A percentile compares a stretch with the other conserved stretches of the same genome.
phyloP scores from a whole-genome alignment of 768 basidiomycete genomes.

The Ephemerocybe angulata region DNA sequence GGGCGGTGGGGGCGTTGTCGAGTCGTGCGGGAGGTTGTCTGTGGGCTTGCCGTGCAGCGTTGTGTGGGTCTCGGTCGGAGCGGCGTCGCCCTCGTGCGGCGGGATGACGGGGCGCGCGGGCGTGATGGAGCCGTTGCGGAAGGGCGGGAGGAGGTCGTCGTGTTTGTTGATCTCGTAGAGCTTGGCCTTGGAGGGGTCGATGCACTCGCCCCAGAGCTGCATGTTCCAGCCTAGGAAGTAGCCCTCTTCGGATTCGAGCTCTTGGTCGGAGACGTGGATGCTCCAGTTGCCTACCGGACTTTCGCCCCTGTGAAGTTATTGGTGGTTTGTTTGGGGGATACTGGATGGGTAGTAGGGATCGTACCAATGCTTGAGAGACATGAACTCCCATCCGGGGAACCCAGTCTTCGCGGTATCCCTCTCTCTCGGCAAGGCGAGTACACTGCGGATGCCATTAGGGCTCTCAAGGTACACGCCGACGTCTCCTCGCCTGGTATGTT shows the following conservation, averaged over 20 bases:
- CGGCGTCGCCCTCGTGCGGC: conserved; percentile 30
- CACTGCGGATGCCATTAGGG: conserved; percentile 79
- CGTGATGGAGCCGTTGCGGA: conserved; percentile 33
- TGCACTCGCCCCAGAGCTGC: conserved; percentile 83
- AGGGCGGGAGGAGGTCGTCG: conserved; percentile 46
- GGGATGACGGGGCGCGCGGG: conserved; percentile 29
- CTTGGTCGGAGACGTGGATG: conserved; percentile 77
- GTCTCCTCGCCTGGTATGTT: conserved; percentile 81
- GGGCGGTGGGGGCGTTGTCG: conserved; percentile 45
- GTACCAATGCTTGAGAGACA: conserved; percentile 96
- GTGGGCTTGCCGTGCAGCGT: conserved; percentile 75
- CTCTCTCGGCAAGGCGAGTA: conserved; percentile 68
- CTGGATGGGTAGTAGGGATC: conserved; percentile 18
- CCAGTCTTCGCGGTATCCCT: conserved; percentile 66
- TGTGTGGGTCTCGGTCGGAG: conserved; percentile 71
- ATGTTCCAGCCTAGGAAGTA: conserved; percentile 88
- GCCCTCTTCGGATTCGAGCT: conserved; percentile 47
- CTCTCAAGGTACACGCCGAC: conserved; percentile 86
- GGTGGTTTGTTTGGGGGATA: conserved; percentile 2
- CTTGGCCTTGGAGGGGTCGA: conserved; percentile 64
- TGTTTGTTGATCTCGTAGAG: conserved; percentile 55
- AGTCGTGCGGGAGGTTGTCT: conserved; percentile 77
- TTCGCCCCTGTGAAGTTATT: conserved; percentile 70
- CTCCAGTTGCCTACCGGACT: conserved; percentile 90
- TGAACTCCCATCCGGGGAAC: conserved; percentile 91